Evolutionary conservation across 1,284 basidiomycete genomes (phyloP), one percentile per base, ranked within the genome.

Genomic region (Trichosporon faecale): DNA sequence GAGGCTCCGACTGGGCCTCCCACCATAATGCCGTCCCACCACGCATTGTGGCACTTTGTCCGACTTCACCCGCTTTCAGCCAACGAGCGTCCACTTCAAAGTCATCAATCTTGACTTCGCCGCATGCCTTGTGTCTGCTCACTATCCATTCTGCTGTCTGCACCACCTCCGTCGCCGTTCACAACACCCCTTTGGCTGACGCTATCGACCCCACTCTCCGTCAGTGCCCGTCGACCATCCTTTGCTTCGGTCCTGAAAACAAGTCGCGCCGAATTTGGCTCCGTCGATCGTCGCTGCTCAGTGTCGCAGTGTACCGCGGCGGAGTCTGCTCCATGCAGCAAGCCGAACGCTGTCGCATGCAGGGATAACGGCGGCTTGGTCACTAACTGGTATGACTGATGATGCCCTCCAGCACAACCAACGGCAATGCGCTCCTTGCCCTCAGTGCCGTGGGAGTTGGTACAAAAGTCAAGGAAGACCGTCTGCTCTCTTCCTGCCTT

Each of bases 11-110:
- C 57, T 31, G 49, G 21, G 27, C 16, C 57, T 31, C 57, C 14
- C 18, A n/a, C 57, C 57, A 61, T 61, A 61, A 31, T 61, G 27
- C 57, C 57, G 57, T 31, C 57, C 57, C 7, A 18, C 29, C 57
- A 29, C 29, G 18, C 21, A 18, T 61, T 61, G 57, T 61, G 57
- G 57, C 57, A 61, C 57, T 61, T 61, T 61, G 27, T 31, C 27
- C 29, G 57, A 6, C 5, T 33, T 25, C 49, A 6, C 21, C 49
- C 49, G 49, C 11, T 18, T 21, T 18, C 57, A 61, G 57, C 57
- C 57, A 61, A 61, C 57, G 57, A 61, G 21, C 27, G 57, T n/a
- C 57, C 27, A n/a, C 16, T 2, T 2, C 29, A 61, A 25, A 29
- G 57, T 61, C 57, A 61, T 61, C 57, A 61, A 31, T 31, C 25